A percentile compares a stretch with the other conserved stretches of the same genome.
phyloP scores from a whole-genome alignment of 768 basidiomycete genomes.

The Termitomyces sp. region DNA sequence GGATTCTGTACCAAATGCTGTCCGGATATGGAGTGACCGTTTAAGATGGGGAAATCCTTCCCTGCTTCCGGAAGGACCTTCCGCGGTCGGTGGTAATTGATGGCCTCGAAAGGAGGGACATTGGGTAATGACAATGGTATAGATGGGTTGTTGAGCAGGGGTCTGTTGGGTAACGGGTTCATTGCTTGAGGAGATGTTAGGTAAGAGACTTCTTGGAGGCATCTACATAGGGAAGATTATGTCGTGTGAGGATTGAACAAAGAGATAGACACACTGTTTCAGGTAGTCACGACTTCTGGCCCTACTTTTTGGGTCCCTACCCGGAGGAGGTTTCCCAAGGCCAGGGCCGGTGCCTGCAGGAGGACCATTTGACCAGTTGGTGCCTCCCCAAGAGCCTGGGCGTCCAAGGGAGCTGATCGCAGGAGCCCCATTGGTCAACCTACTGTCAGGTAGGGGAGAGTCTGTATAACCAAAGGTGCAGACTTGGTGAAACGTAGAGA shows the following conservation, averaged over 20 bases:
- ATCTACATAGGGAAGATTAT: slow-evolving; percentile 42
- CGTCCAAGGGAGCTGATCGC: slow-evolving; percentile 43
- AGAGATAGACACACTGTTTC: slow-evolving; percentile 70
- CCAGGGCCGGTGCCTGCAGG: slow-evolving; percentile 40
- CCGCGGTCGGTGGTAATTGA: slow-evolving; percentile 74
- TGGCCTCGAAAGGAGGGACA: slow-evolving; percentile 69
- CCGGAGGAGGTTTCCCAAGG: slow-evolving; percentile 69
- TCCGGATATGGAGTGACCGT: slow-evolving; percentile 55
- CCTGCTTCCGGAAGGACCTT: slow-evolving; percentile 74
- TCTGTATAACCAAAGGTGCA: slow-evolving; percentile 38
- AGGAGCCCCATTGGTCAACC: slow-evolving; percentile 58
- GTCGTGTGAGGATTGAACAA: slow-evolving; percentile 1
- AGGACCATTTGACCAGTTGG: slow-evolving; percentile 45
- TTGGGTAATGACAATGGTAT: slow-evolving; percentile 67
- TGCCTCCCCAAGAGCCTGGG: slow-evolving; percentile 53
- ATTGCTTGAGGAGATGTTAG: slow-evolving; percentile 95
- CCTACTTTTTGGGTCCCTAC: slow-evolving; percentile 92
- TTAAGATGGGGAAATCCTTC: slow-evolving; percentile 67
- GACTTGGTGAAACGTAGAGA: slow-evolving; percentile 6
- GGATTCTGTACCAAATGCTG: slow-evolving; percentile 46
- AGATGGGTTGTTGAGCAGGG: slow-evolving; percentile 63
- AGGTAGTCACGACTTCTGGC: slow-evolving; percentile 94
- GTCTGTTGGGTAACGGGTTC: slow-evolving; percentile 92
- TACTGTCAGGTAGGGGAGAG: slow-evolving; percentile 68
- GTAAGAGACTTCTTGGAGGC: slow-evolving; percentile 97